Base-by-base conservation (phyloP, 805 yeast species). In the Barnettozyma salicaria region DNA sequence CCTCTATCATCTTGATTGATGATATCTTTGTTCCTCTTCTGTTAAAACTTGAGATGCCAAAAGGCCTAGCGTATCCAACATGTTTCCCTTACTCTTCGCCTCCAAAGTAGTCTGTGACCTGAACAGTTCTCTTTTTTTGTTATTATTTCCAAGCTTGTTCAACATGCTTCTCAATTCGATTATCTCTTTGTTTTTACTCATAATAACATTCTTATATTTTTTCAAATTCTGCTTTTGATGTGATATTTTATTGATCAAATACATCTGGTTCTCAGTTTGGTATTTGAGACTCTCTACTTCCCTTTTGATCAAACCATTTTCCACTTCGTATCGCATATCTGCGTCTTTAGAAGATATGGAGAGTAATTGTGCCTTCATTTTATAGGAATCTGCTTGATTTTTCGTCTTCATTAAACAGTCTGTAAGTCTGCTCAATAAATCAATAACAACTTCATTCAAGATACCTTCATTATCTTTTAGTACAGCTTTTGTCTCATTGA, bases 41-140 rank as follows among this genome's bases (percentile, higher is more conserved):
- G 63, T 61, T 22, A 72, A 50, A 0, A 70, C 76, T 44, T 74
- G 79, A 28, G 74, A 64, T 4, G 80, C 80, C 37, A 75, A 56
- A 40, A 71, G 53, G 11, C 78, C 80, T 32, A 75, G 56, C 1
- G 79, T 71, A 30, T 67, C 69, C 32, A 75, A 43, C 61, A 68
- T 67, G 12, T 34, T 34, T 26, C 39, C 39, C 6, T 29, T 21
- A 21, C 12, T 17, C 5, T 27, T 32, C 13, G 16, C 33, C 41
- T 39, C 19, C 19, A 31, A 30, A 20, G 42, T 42, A 27, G 38
- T 30, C 29, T 28, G 42, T 7, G 40, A 26, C 17, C 30, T 33
- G 27, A 30, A 39, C 19, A 42, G 30, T 29, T 43, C 39, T 38
- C 43, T 43, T 14, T 41, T 45, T 38, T 40, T 43, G 7, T 30